phyloP scores from a whole-genome alignment of 208 protist genomes.

The Strigomonas culicis region DNA sequence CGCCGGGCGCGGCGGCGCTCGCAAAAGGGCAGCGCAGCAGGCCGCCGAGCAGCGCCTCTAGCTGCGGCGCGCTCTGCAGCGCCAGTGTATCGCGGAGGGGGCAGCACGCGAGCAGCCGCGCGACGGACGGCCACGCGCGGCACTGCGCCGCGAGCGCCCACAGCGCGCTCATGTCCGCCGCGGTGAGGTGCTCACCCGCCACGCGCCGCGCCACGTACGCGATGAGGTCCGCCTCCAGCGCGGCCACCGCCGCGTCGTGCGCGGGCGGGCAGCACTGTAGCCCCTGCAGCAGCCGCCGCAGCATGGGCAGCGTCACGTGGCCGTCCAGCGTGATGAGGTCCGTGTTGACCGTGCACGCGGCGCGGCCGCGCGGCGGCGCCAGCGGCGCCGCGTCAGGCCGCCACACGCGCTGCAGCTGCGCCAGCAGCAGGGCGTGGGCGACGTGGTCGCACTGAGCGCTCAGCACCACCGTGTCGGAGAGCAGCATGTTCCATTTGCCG shows the following conservation, averaged over 20 bases:
- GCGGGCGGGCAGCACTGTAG: neutral
- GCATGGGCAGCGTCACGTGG: neutral
- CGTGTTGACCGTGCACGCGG: neutral
- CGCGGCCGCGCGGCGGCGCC: neutral
- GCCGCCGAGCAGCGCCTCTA: constrained; percentile 3
- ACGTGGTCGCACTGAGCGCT: constrained; percentile 56
- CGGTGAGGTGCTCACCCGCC: neutral
- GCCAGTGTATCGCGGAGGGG: constrained; percentile 3
- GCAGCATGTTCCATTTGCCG: constrained; percentile 8
- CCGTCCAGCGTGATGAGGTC: neutral
- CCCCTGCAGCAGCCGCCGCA: neutral
- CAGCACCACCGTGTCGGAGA: constrained; percentile 33
- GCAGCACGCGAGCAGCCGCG: neutral
- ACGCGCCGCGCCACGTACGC: neutral
- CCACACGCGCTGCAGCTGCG: constrained; percentile 5
- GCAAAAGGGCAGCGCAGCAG: constrained; percentile 10
- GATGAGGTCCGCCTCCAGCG: neutral
- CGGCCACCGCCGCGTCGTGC: neutral
- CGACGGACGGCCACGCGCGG: neutral
- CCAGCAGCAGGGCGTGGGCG: constrained; percentile 39
- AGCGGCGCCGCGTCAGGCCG: neutral
- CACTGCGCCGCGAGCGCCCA: neutral
- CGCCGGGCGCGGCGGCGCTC: neutral
- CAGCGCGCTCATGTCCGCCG: constrained; percentile 11
- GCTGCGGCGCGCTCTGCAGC: neutral